A percentile compares a stretch with the other conserved stretches of the same genome.
These are phyloP conservation scores for Crucibulum laeve DNA, from an alignment of 768 basidiomycete species.

Conservation along the genomic window DNA sequence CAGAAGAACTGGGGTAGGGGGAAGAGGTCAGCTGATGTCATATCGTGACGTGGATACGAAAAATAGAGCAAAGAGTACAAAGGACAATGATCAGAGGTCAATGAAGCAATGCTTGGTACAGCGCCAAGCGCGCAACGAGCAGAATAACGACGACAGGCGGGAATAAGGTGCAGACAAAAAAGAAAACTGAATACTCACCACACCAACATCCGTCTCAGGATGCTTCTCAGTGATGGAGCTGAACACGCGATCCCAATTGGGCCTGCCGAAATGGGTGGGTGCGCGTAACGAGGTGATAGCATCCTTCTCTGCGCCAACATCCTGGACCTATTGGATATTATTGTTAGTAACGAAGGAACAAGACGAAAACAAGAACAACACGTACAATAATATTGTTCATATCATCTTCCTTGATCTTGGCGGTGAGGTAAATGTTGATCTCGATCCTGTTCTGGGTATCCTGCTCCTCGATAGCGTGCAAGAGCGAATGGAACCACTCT, in stretches of 20 bases:
- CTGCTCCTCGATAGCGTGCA: slow-evolving; percentile 92
- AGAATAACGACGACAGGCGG: too few species aligned
- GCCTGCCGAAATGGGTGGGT: slow-evolving; percentile 90
- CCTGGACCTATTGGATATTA: slow-evolving; percentile 53
- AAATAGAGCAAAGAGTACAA: too few species aligned
- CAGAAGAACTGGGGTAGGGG: slow-evolving; percentile 68
- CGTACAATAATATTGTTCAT: slow-evolving; percentile 87
- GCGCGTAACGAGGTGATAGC: slow-evolving; percentile 85
- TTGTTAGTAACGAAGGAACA: background rate
- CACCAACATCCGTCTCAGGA: slow-evolving; percentile 84
- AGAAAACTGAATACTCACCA: slow-evolving; percentile 46
- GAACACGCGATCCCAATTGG: slow-evolving; percentile 81
- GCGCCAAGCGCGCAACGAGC: too few species aligned
- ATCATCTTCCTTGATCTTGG: slow-evolving; percentile 87
- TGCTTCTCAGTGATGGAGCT: slow-evolving; percentile 75
- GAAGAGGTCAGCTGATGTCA: too few species aligned
- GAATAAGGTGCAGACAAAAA: too few species aligned
- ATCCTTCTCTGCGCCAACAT: slow-evolving; percentile 91
- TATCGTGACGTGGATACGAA: too few species aligned
- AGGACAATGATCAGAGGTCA: too few species aligned
- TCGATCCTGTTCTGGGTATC: slow-evolving; percentile 83
- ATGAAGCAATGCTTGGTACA: too few species aligned
- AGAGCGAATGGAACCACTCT: slow-evolving; percentile 92
- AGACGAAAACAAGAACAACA: slow-evolving; percentile 6
- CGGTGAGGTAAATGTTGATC: slow-evolving; percentile 92